Base-by-base conservation (phyloP, 202 grass and related monocot species). In the Schoenoplectus tabernaemontani region DNA sequence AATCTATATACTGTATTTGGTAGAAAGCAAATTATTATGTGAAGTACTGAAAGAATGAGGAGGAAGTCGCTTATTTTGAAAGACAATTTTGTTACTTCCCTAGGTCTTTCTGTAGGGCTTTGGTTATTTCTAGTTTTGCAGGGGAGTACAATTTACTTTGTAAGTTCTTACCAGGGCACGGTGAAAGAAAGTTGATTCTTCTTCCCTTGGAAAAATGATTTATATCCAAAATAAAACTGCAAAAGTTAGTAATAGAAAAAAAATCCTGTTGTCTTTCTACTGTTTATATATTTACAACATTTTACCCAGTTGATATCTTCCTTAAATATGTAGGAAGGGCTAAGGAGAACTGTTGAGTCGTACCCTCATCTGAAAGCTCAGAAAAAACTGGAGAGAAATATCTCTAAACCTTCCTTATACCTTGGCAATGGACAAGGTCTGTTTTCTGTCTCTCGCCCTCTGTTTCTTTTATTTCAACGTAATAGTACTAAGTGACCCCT, bases 381-480 rank as follows among this genome's bases (percentile, higher is more conserved):
- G 33, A 84, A 83, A 63, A 80, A 64, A n/a, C 43, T 80, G 60
- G 85, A 90, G 85, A 90, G 72, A 70, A 89, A 59, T 53, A 86
- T 86, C 84, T 92, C 96, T 30, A 98, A 95, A 79, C 86, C 86
- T 87, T 95, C 86, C 30, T 54, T 91, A 64, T 92, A 92, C 44
- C 88, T 98, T 56, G 91, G 96, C 57, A 92, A 90, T 87, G 96
- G 96, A 83, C 87, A 95, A 81, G 0, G 96, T 98, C 89, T 69
- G 64, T 77, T 73, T 37, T 37, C 37, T 79, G 56, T 17, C 12
- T 28, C 32, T 41, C 36, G 42, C 59, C 66, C 32, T 20, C 57
- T 51, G 17, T 51, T 51, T 0, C 12, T 51, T 51, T 15, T 53
- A 53, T 22, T 75, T 75, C 10, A 4, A 36, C 19, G 47, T 19